Percentiles rank a stretch among this genome's conserved stretches.
These are phyloP conservation scores for Golubevia pallescens DNA, from an alignment of 1,284 basidiomycete genomes.

Conservation along the genomic window DNA sequence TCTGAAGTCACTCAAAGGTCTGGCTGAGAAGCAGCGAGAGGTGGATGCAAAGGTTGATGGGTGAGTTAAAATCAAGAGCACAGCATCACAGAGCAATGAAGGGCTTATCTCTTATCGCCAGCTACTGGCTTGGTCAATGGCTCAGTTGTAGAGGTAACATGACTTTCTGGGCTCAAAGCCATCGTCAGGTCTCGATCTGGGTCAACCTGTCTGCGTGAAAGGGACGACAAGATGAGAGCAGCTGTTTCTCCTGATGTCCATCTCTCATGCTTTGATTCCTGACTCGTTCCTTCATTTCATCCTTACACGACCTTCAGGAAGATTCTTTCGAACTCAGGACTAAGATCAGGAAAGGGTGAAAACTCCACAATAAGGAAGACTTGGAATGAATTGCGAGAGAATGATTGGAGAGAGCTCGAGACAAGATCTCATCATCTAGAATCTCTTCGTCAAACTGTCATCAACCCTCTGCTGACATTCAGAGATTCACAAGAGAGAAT, in stretches of 20 bases:
- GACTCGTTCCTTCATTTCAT: background rate
- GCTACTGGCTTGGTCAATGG: too few relatives aligned
- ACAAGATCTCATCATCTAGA: constrained; percentile 37
- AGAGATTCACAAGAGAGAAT: constrained; percentile 32
- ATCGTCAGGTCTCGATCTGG: constrained; percentile 5
- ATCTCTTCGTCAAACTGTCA: constrained; percentile 28
- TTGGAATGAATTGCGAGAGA: constrained; percentile 45
- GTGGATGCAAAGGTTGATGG: constrained; percentile 44
- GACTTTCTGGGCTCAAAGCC: constrained; percentile 5
- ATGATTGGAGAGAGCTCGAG: constrained; percentile 43
- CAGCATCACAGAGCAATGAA: too few relatives aligned
- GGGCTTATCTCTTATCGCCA: too few relatives aligned
- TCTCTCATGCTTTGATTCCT: too few relatives aligned
- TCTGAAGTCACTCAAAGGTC: constrained; percentile 23
- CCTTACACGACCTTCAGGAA: background rate
- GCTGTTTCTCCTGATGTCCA: too few relatives aligned
- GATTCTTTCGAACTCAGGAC: constrained; percentile 8
- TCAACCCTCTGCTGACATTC: constrained; percentile 46
- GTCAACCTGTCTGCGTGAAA: background rate
- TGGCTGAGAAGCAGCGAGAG: constrained; percentile 46
- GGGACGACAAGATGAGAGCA: too few relatives aligned
- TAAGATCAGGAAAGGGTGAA: constrained; percentile 26
- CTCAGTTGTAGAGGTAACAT: constrained; percentile 23
- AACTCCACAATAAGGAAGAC: constrained; percentile 24
- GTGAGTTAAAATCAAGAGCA: constrained; percentile 16